Base-by-base conservation (phyloP, 176 grass and related monocot genomes). In the Thinopyrum elongatum region DNA sequence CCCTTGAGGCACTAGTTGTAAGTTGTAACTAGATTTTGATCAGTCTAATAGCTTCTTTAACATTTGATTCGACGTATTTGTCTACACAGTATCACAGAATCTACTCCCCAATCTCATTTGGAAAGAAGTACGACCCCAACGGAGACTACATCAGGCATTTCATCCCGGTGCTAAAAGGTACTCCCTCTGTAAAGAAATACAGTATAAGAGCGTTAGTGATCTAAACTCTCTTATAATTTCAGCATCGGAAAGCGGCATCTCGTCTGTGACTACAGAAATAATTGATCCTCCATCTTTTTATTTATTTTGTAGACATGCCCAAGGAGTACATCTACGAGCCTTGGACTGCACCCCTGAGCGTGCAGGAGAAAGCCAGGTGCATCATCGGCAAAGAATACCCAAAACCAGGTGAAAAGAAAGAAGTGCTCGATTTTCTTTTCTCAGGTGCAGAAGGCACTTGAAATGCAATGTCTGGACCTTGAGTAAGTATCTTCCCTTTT, bases 301-400 rank as follows among this genome's bases (percentile, higher is more conserved):
- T 82, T 49, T 51, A 14, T 46, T 51, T 51, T 88, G 22, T 61
- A 96, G 97, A 95, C 84, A 95, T 98, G 87, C 97, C 94, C 12
- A 98, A 70, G 82, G 88, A 99, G 78, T 93, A 99, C 83, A 96
- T 96, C 59, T 99, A 96, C 36, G 94, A 99, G 83, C 94, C 97
- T 80, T 99, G 97, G 94, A 96, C 84, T 29, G 97, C 92, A 69
- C 97, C 94, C 49, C 39, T 92, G n/a, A 84, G 80, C 70, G 65
- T 99, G 69, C 94, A 99, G 70, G 91, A 94, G 92, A 95, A 94
- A 90, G 88, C 94, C 70, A 88, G 91, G 11, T 96, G 97, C 83
- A 90, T 96, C 30, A 87, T 99, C 80, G 92, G 97, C 28, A 90
- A 88, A 82, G 94, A 96, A 85, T 93, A 95, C 88, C 91, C 95